phyloP scores from a whole-genome alignment of 2,329 filamentous ascomycete genomes.

The Ramularia collo-cygni region DNA sequence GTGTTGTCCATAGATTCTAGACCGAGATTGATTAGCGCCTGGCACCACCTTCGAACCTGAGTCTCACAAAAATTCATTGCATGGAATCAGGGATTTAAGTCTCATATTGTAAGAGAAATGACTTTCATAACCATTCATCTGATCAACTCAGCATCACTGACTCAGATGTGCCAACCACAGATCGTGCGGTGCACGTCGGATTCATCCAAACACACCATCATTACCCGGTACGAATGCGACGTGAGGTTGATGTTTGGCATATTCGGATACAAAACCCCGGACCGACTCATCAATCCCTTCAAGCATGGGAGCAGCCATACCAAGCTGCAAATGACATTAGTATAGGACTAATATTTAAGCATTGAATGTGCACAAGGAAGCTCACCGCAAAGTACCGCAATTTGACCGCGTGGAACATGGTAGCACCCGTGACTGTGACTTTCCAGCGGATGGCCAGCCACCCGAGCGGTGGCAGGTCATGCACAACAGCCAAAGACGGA shows the following conservation, averaged over 20 bases:
- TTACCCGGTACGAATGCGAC: neutral
- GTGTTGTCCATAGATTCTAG: too few relatives aligned
- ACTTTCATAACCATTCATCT: too few relatives aligned
- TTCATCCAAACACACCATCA: neutral
- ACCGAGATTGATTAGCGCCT: too few relatives aligned
- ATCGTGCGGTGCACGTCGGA: too few relatives aligned
- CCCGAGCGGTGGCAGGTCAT: neutral
- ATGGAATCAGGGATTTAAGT: too few relatives aligned
- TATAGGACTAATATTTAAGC: neutral
- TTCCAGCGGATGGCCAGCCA: neutral
- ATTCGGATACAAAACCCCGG: neutral
- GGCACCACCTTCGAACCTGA: too few relatives aligned
- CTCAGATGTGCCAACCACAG: too few relatives aligned
- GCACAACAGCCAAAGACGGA: neutral
- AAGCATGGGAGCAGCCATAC: neutral
- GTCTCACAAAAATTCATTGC: too few relatives aligned
- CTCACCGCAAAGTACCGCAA: neutral
- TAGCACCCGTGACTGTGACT: neutral
- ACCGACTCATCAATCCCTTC: neutral
- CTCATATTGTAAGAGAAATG: too few relatives aligned
- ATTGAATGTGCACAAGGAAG: neutral
- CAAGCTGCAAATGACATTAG: neutral
- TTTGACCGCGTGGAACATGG: constrained; percentile 1
- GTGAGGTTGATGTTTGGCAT: constrained; percentile 1
- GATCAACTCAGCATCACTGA: too few relatives aligned